Evolutionary conservation across 495 filamentous ascomycete species (phyloP).

Genomic region (Filosporella fistucella): DNA sequence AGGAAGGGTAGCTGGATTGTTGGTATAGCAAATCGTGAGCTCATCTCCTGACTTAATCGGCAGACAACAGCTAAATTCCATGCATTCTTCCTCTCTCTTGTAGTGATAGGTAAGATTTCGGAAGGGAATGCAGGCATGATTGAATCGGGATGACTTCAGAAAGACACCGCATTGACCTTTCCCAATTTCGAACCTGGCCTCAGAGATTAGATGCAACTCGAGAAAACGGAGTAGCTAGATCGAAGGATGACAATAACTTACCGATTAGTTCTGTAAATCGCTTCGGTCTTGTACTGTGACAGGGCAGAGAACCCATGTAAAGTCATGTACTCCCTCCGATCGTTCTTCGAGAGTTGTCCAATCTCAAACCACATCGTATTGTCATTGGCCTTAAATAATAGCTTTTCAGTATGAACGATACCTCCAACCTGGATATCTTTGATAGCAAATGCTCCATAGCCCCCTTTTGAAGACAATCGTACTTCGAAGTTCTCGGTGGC

Average conservation of each 20-base stretch:
- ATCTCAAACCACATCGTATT: slow-evolving; percentile 8
- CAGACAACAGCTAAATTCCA: not conserved
- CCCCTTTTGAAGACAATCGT: slow-evolving; percentile 10
- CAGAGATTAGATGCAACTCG: not conserved
- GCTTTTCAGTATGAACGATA: slow-evolving; percentile 15
- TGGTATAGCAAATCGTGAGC: slow-evolving; percentile 21
- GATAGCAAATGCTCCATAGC: slow-evolving; percentile 17
- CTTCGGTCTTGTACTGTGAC: not conserved
- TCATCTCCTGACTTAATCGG: slow-evolving; percentile 14
- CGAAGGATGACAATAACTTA: not conserved
- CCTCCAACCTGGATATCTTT: slow-evolving; percentile 14
- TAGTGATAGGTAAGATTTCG: slow-evolving; percentile 12
- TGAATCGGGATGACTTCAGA: slow-evolving; percentile 20
- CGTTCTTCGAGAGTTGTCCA: slow-evolving; percentile 7
- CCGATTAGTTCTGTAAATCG: slow-evolving; percentile 22
- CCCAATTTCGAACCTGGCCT: slow-evolving; percentile 12
- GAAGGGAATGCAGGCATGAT: slow-evolving; percentile 20
- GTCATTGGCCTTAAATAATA: slow-evolving; percentile 9
- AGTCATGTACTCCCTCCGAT: slow-evolving; percentile 6
- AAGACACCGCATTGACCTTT: slow-evolving; percentile 16
- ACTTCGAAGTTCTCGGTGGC: slow-evolving; percentile 20
- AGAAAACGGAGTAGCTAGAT: not conserved
- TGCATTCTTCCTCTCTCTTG: not conserved
- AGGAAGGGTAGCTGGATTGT: not conserved
- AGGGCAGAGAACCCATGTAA: slow-evolving; percentile 3